These are phyloP conservation scores for Colletotrichum navitas DNA, from an alignment of 2,329 filamentous ascomycete species.

Conservation along the genomic window DNA sequence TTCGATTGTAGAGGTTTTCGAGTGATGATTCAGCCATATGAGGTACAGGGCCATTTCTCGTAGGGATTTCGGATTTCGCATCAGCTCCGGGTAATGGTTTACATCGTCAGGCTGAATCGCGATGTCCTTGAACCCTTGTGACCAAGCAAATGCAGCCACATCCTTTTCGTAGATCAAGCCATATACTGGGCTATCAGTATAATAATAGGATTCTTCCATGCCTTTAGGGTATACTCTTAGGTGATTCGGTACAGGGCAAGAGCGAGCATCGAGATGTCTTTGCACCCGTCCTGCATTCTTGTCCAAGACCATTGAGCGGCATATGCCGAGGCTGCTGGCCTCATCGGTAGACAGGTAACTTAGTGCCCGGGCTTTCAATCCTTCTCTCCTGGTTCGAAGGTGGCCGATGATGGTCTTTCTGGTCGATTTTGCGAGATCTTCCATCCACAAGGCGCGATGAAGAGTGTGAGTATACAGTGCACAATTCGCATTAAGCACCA, in stretches of 20 bases:
- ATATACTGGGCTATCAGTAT: not conserved
- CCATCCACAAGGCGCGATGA: accelerated
- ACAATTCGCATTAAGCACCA: not conserved
- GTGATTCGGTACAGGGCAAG: not conserved
- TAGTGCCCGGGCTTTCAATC: not conserved
- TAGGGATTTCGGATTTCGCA: not conserved
- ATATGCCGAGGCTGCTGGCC: not conserved
- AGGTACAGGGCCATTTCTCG: not conserved
- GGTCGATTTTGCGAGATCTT: not conserved
- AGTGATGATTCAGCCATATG: not conserved
- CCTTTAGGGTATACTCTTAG: not conserved
- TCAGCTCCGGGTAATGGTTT: too few species aligned
- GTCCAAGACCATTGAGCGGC: not conserved
- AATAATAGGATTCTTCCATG: accelerated
- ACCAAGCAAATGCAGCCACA: not conserved
- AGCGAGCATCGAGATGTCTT: not conserved
- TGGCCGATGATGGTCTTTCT: not conserved
- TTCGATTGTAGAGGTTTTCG: too few species aligned
- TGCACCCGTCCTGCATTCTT: not conserved
- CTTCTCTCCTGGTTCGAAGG: not conserved
- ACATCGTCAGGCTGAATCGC: accelerated
- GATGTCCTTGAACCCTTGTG: not conserved
- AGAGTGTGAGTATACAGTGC: not conserved
- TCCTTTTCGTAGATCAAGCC: not conserved
- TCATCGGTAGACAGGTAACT: not conserved